phyloP scores from a whole-genome alignment of 2,329 filamentous ascomycete species.

The Fusarium piperis region DNA sequence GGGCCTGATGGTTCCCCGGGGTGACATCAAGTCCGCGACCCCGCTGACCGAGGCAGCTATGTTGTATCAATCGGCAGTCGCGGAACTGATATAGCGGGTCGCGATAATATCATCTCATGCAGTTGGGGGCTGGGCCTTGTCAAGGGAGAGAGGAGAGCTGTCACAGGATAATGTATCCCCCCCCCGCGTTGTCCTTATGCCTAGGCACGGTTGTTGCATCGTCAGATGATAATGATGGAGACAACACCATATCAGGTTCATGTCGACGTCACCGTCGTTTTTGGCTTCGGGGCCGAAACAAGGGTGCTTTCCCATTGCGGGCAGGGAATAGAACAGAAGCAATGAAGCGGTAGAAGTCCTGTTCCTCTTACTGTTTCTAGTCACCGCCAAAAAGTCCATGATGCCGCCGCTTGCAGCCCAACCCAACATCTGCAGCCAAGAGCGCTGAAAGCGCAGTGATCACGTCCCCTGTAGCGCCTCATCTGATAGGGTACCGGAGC shows the following conservation, averaged over 20 bases:
- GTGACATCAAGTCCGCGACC: constrained; percentile 11
- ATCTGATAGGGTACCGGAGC: not conserved
- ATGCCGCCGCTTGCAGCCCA: not conserved
- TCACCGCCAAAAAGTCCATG: not conserved
- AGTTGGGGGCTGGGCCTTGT: not conserved
- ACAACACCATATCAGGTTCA: constrained; percentile 38
- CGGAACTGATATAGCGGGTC: not conserved
- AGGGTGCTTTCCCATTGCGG: not conserved
- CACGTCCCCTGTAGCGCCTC: not conserved
- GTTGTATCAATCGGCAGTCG: not conserved
- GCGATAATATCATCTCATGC: not conserved
- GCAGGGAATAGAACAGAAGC: not conserved
- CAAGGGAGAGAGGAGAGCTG: not conserved
- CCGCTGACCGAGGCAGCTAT: not conserved
- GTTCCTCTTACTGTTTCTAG: not conserved
- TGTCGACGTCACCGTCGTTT: not conserved
- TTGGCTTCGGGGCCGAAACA: not conserved
- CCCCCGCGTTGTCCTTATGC: not conserved
- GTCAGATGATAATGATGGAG: constrained; percentile 29
- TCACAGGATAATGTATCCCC: not conserved
- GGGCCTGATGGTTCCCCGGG: not conserved
- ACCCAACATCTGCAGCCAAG: not conserved
- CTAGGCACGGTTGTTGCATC: not conserved
- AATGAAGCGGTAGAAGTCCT: not conserved
- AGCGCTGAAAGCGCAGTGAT: not conserved